Percentiles rank a stretch among this genome's conserved stretches.
Conservation (phyloP, 176 grass and related monocot species). For the Avena eriantha region DNA sequence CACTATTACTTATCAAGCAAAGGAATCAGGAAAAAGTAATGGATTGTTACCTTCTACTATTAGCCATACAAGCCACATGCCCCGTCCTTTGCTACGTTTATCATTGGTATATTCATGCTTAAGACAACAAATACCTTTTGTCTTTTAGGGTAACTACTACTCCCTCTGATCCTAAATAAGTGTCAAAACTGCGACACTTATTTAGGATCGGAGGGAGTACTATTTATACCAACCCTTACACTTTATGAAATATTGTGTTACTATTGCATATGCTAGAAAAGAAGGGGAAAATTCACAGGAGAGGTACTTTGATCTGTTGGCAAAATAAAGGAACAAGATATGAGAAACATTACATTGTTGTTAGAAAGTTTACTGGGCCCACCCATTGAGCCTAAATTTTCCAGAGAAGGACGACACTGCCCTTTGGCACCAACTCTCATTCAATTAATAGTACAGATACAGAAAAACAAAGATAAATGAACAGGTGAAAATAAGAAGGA, state of each 20-base stretch:
- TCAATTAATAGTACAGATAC: not conserved
- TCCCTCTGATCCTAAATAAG: not conserved
- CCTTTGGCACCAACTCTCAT: not conserved
- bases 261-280: not conserved
- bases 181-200: too few relatives aligned
- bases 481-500: conserved; percentile 10
- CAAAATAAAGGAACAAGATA: not conserved
- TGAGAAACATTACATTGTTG: not conserved
- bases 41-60: not conserved
- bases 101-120: not conserved
- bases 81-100: not conserved
- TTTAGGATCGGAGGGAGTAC: too few relatives aligned
- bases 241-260: not conserved
- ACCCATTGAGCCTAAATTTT: not conserved
- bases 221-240: not conserved
- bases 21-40: not conserved
- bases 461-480: conserved; percentile 1
- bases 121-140: not conserved
- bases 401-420: not conserved
- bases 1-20: not conserved
- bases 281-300: not conserved
- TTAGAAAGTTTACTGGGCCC: not conserved
- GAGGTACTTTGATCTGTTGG: not conserved
- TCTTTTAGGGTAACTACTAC: conserved; percentile 11
- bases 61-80: not conserved